Evolutionary conservation across 2,329 filamentous ascomycete species (phyloP), one percentile per base, ranked within the genome.

Genomic region (Aphanoascus verrucosus): DNA sequence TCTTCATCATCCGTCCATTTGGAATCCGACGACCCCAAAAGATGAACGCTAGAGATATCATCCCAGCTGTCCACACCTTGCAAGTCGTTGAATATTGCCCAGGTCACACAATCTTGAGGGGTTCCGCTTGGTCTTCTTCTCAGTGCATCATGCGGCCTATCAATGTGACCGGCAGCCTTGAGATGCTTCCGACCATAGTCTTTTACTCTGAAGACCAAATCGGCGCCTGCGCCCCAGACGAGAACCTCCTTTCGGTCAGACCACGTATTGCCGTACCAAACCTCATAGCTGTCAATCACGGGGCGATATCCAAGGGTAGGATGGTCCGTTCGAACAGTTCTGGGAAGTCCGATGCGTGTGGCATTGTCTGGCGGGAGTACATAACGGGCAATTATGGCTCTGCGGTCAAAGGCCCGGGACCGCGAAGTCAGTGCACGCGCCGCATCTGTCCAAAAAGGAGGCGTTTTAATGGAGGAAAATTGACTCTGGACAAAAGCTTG

Each of bases 191-290:
- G 60, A 2, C 70, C 73, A 20, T 70, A 70, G 52, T 75, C 67
- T 59, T 73, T 76, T 9, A 74, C 67, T 17, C 77, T 69, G 54
- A 81, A 57, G 3, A 77, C 66, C 8, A 84, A 62, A 54, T 80
- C 74, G 1, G 80, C 76, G 0, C 78, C 81, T 11, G 80, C 80
- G 50, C 80, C 80, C 74, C 79, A 82, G 2, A 74, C 77, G 6
- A 84, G 63, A 0, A 79, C 73, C 61, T 83, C 80, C 59, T 72
- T 74, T 58, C 77, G 70, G 46, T 76, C 69, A 45, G 66, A 64
- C 74, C 74, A 78, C 54, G 65, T 66, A 44, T 53, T 51, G 2
- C 70, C 71, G 41, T 67, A 71, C 67, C 72, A 74, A n/a, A 69
- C 65, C 59, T 81, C 78, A 59, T 80, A 80, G 54, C 77, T 78